These are phyloP conservation scores for Middelhovenomyces tepae DNA, from an alignment of 805 yeast species.

Conservation along the genomic window DNA sequence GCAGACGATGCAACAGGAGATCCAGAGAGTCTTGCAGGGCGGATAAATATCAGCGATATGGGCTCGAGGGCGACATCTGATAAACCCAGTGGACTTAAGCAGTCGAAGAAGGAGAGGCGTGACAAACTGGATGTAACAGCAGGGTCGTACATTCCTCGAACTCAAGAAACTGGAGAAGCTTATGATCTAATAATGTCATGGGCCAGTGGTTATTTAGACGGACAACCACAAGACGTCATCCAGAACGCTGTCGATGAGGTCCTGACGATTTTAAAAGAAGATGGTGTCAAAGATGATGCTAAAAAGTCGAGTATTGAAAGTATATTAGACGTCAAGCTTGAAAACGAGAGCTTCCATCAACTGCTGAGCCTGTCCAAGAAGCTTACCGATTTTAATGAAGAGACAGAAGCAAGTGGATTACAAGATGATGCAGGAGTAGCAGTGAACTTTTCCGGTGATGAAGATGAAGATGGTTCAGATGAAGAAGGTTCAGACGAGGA, in stretches of 20 bases:
- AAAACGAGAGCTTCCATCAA: conserved; percentile 39
- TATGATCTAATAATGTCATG: conserved; percentile 54
- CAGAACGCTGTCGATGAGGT: conserved; percentile 46
- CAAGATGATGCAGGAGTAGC: conserved; percentile 37
- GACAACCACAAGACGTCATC: conserved; percentile 66
- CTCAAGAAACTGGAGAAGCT: conserved; percentile 39
- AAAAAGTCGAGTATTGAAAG: conserved; percentile 45
- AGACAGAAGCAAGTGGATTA: conserved; percentile 13
- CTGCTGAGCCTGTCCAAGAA: conserved; percentile 36
- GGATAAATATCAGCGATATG: conserved; percentile 59
- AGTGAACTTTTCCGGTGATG: conserved; percentile 33
- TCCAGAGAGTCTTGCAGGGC: conserved; percentile 68
- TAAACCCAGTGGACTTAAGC: conserved; percentile 5
- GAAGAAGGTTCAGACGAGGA: conserved; percentile 23
- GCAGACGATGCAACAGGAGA: conserved; percentile 45
- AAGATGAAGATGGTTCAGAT: conserved; percentile 23
- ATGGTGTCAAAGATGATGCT: conserved; percentile 32
- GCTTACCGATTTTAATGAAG: conserved; percentile 41
- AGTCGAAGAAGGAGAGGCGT: conserved; percentile 4
- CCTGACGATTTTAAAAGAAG: conserved; percentile 50
- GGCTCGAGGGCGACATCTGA: conserved; percentile 39
- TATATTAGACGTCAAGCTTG: conserved; percentile 36
- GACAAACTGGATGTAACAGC: conserved; percentile 22
- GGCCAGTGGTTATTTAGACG: conserved; percentile 52
- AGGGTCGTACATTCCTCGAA: conserved; percentile 52